Conservation (phyloP, 2,329 filamentous ascomycete species). For the Pseudogymnoascus sp. region DNA sequence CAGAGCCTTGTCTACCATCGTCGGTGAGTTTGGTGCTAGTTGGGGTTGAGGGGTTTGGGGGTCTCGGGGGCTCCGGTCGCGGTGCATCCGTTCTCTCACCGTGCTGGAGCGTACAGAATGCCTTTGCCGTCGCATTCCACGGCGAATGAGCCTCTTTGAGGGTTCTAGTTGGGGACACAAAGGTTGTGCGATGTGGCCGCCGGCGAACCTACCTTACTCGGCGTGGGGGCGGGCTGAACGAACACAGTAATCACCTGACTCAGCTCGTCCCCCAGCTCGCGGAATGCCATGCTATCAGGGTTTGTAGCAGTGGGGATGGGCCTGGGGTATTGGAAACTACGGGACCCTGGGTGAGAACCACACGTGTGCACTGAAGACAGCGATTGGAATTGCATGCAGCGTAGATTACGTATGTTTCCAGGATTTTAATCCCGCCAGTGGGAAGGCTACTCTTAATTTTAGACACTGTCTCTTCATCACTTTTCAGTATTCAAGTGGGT, state of each 20-base stretch:
- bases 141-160: not conserved
- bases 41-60: not conserved
- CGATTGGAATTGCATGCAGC: not conserved
- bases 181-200: not conserved
- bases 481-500: not conserved
- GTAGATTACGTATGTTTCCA: not conserved
- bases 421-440: not conserved
- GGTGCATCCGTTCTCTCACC: not conserved
- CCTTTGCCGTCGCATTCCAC: not conserved
- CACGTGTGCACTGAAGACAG: conserved; percentile 18
- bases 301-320: not conserved
- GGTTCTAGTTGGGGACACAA: not conserved
- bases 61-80: not conserved
- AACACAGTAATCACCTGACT: not conserved
- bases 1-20: not conserved
- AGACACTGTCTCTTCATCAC: not conserved
- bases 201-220: not conserved
- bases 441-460: not conserved
- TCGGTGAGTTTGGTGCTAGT: not conserved
- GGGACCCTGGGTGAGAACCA: conserved; percentile 19
- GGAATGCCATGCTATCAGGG: not conserved
- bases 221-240: not conserved
- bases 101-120: not conserved
- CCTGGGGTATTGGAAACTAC: not conserved
- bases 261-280: not conserved